Evolutionary conservation across 2,329 filamentous ascomycete genomes (phyloP).

Genomic region (Tolypocladium guangdongense): DNA sequence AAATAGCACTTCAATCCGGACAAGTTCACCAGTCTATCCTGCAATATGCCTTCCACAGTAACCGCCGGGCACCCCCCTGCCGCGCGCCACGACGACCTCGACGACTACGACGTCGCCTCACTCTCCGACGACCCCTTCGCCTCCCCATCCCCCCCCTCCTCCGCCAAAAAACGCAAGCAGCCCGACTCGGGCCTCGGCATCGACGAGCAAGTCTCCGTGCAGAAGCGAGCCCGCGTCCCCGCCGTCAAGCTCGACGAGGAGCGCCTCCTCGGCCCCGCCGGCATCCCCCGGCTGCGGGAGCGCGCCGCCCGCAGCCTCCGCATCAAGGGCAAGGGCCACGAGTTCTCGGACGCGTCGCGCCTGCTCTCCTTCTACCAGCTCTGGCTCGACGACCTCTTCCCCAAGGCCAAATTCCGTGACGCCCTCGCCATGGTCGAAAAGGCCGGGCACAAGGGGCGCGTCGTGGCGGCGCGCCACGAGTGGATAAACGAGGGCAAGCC

Average conservation of each 20-base stretch:
- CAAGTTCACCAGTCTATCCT: not conserved
- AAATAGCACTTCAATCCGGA: not conserved
- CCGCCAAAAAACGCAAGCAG: slow-evolving; percentile 37
- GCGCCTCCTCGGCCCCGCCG: slow-evolving; percentile 66
- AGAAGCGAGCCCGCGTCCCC: slow-evolving; percentile 60
- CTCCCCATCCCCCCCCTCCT: slow-evolving; percentile 26
- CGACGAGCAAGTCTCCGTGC: slow-evolving; percentile 76
- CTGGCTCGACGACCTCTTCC: slow-evolving; percentile 94
- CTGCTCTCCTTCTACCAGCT: slow-evolving; percentile 87
- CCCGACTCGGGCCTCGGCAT: slow-evolving; percentile 55
- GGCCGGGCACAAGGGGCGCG: slow-evolving; percentile 70
- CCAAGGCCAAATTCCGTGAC: slow-evolving; percentile 87
- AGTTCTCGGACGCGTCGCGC: slow-evolving; percentile 78
- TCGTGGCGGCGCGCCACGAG: slow-evolving; percentile 63
- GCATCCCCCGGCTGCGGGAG: slow-evolving; percentile 70
- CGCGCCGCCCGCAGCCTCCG: slow-evolving; percentile 56
- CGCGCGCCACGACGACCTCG: slow-evolving; percentile 52
- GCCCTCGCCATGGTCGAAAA: slow-evolving; percentile 87
- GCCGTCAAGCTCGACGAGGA: slow-evolving; percentile 80
- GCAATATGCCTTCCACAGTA: slow-evolving; percentile 13
- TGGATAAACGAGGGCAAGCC: slow-evolving; percentile 75
- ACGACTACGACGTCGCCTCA: slow-evolving; percentile 62
- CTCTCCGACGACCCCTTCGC: slow-evolving; percentile 36
- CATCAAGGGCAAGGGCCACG: slow-evolving; percentile 89
- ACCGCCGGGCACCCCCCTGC: slow-evolving; percentile 5